Evolutionary conservation across 225 moss, liverwort and hornwort genomes (phyloP).

Genomic region (Asterella californica): DNA sequence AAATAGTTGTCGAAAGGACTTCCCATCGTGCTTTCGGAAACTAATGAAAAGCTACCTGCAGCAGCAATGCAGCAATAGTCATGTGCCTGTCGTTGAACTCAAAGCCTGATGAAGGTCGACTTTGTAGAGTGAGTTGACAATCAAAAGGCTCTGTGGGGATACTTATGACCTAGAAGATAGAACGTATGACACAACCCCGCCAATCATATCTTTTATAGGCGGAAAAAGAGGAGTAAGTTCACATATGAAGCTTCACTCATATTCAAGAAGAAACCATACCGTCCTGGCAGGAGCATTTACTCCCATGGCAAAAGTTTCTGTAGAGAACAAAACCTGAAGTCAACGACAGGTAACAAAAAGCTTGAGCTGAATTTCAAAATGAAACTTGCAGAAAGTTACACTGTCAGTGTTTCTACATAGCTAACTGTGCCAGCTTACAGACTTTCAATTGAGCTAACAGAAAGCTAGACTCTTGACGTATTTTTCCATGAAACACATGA

Average conservation of each 20-base stretch:
- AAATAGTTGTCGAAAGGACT: conserved; percentile 81
- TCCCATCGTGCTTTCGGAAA: conserved; percentile 97
- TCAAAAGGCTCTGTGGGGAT: background rate
- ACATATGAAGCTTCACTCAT: background rate
- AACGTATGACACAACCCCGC: background rate
- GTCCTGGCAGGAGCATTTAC: conserved; percentile 99
- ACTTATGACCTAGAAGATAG: background rate
- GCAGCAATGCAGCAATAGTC: background rate
- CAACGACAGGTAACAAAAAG: too few relatives aligned
- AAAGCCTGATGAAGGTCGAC: background rate
- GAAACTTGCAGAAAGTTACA: too few relatives aligned
- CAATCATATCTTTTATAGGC: background rate
- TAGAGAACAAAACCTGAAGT: conserved; percentile 87
- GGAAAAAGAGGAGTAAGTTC: background rate
- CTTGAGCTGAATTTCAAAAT: too few relatives aligned
- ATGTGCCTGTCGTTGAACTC: background rate
- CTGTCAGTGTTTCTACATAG: background rate
- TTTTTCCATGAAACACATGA: too few relatives aligned
- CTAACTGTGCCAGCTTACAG: background rate
- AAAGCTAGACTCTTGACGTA: background rate
- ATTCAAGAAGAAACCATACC: conserved; percentile 32
- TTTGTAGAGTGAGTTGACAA: background rate
- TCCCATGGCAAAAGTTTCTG: conserved; percentile 99
- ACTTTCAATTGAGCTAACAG: too few relatives aligned
- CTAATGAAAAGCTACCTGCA: conserved; percentile 95